Evolutionary conservation across 176 grass and related monocot genomes (phyloP).

Genomic region (Dendrocalamus sinicus): DNA sequence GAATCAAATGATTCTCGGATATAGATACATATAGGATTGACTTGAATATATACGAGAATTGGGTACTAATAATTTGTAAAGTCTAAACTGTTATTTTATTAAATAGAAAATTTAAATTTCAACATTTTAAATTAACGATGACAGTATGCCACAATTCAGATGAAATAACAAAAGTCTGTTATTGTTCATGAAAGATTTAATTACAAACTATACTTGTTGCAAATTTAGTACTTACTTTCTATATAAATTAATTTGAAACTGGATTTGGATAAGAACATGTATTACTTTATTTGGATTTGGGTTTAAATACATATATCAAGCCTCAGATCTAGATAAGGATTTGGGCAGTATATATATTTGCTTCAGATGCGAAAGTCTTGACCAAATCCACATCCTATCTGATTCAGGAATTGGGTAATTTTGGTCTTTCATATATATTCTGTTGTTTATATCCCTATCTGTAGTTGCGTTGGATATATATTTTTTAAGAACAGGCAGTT

Average conservation of each 20-base stretch:
- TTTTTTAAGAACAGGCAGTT: conserved; percentile 17
- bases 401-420: neutral
- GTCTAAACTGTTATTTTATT: neutral
- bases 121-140: neutral
- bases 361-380: neutral
- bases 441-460: neutral
- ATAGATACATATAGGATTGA: neutral
- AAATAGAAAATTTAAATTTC: neutral
- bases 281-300: neutral
- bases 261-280: neutral
- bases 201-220: neutral
- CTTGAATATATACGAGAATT: neutral
- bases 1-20: neutral
- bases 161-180: neutral
- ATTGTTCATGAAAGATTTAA: conserved; percentile 1
- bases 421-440: conserved; percentile 8
- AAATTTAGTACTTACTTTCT: neutral
- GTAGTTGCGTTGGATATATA: neutral
- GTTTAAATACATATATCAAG: neutral
- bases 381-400: neutral
- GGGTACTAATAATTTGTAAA: conserved; percentile 5
- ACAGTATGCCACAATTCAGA: conserved; percentile 3
- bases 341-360: neutral
- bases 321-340: conserved; percentile 2
- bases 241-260: neutral